phyloP scores from a whole-genome alignment of 495 filamentous ascomycete species.

The Daldinia concentrica region DNA sequence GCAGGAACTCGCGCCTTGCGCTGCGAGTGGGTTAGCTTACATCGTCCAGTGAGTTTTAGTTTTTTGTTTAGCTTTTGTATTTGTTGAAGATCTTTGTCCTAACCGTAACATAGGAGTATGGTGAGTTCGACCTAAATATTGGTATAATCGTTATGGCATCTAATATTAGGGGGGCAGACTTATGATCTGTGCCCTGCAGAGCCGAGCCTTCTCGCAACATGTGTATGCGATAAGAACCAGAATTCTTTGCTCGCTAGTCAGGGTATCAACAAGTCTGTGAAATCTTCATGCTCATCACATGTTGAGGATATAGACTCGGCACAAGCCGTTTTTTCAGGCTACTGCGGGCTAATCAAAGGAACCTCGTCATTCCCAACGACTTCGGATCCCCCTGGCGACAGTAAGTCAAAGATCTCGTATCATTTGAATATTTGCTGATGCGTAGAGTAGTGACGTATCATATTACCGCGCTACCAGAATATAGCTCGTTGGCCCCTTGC shows the following conservation, averaged over 20 bases:
- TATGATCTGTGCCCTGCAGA: conserved; percentile 51
- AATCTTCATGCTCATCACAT: conserved; percentile 51
- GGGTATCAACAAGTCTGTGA: conserved; percentile 53
- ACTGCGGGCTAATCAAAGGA: conserved; percentile 58
- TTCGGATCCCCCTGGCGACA: conserved; percentile 55
- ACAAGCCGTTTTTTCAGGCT: conserved; percentile 58
- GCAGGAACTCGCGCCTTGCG: conserved; percentile 56
- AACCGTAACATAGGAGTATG: conserved; percentile 46
- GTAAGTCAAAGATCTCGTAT: conserved; percentile 40
- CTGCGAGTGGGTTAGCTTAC: conserved; percentile 49
- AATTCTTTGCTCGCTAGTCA: conserved; percentile 52
- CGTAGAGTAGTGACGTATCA: conserved; percentile 56
- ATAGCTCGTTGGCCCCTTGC: conserved; percentile 54
- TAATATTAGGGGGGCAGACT: conserved; percentile 40
- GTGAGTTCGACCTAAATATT: conserved; percentile 36
- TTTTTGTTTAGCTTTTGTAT: background rate
- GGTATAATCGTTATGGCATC: background rate
- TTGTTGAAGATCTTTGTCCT: background rate
- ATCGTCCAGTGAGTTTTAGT: conserved; percentile 49
- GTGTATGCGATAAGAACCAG: conserved; percentile 59
- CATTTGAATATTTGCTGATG: background rate
- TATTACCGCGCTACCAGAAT: conserved; percentile 59
- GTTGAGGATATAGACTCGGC: conserved; percentile 57
- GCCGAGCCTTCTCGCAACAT: conserved; percentile 54
- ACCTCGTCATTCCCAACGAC: conserved; percentile 56